Evolutionary conservation across 208 protist species (phyloP).

Genomic region (Angomonas deanei): DNA sequence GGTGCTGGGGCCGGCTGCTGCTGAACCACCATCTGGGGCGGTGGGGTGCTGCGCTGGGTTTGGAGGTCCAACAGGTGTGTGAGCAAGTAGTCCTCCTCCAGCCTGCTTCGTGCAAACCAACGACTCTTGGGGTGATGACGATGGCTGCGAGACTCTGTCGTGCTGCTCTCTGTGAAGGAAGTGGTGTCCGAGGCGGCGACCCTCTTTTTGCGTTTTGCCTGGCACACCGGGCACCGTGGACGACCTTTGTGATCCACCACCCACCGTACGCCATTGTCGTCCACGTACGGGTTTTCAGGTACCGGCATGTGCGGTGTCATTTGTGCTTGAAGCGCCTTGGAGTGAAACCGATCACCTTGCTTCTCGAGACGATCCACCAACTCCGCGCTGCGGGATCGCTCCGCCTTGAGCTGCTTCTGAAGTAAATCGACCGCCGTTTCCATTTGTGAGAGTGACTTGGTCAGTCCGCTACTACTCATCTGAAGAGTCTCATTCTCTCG

Average conservation of each 20-base stretch:
- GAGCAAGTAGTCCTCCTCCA: conserved; percentile 2
- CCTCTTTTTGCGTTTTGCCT: neutral
- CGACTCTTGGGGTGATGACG: neutral
- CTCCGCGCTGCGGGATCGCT: conserved; percentile 34
- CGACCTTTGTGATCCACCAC: neutral
- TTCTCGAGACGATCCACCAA: conserved; percentile 27
- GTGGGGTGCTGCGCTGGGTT: neutral
- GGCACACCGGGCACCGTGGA: neutral
- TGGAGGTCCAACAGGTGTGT: neutral
- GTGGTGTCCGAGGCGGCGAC: neutral
- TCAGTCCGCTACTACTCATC: conserved; percentile 26
- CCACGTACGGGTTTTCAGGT: neutral
- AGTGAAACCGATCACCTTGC: conserved; percentile 13
- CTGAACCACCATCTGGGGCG: neutral
- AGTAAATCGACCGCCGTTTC: conserved; percentile 42
- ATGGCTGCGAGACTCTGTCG: neutral
- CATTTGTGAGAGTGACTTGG: conserved; percentile 30
- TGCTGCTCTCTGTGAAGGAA: conserved; percentile 1
- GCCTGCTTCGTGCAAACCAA: neutral
- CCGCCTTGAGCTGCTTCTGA: conserved; percentile 38
- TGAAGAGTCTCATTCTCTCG: conserved; percentile 51
- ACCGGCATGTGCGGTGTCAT: neutral
- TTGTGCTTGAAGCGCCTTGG: conserved; percentile 1
- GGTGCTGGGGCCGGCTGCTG: neutral
- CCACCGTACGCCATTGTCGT: conserved; percentile 8